phyloP scores from a whole-genome alignment of 2,329 filamentous ascomycete species.

The Colletotrichum destructivum region DNA sequence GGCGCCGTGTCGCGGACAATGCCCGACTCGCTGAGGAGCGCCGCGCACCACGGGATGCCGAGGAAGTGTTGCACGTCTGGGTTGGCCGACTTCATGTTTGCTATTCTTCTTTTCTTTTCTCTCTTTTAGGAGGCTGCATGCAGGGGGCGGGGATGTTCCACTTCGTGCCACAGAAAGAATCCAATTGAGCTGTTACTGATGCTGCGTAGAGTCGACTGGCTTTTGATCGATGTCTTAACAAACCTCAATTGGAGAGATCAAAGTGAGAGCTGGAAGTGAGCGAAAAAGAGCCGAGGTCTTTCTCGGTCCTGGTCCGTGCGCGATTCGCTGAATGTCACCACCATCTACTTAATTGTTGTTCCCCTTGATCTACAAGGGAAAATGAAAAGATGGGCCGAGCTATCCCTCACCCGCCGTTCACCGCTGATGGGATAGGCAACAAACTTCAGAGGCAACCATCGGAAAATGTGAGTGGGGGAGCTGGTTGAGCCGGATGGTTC shows the following conservation, averaged over 20 bases:
- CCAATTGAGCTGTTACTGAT: not conserved
- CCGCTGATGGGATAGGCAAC: not conserved
- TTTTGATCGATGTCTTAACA: not conserved
- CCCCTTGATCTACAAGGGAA: not conserved
- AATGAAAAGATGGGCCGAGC: constrained; percentile 5
- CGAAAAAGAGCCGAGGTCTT: constrained; percentile 12
- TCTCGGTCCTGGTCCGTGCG: constrained; percentile 3
- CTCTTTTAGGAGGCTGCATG: not conserved
- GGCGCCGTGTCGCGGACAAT: constrained; percentile 52
- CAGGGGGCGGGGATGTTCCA: too few relatives aligned
- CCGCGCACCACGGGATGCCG: constrained; percentile 55
- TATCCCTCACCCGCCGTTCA: not conserved
- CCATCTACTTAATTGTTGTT: not conserved
- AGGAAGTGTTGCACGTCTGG: constrained; percentile 50
- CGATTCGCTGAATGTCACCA: constrained; percentile 1
- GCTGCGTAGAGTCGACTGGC: not conserved
- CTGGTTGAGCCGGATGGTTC: not conserved
- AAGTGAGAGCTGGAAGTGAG: not conserved
- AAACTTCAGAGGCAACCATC: not conserved
- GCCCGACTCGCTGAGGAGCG: constrained; percentile 48
- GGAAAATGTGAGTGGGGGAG: not conserved
- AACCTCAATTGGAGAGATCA: not conserved
- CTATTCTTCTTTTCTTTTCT: not conserved
- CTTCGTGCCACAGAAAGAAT: too few relatives aligned
- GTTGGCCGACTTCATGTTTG: constrained; percentile 33